Evolutionary conservation across 192 early-diverging fungal species (phyloP).

Genomic region (Oehlia diaphana): DNA sequence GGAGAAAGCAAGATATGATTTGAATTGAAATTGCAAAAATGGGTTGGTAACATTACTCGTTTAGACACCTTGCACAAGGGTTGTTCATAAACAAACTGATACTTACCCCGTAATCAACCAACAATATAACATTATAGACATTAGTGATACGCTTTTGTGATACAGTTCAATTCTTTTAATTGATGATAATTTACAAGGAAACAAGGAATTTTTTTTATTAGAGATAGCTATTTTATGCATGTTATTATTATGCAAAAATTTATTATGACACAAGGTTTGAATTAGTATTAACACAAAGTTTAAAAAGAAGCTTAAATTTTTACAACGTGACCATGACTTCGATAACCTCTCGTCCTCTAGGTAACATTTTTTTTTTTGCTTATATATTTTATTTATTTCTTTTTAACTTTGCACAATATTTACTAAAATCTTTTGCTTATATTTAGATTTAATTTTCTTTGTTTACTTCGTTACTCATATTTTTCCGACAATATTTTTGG

Average conservation of each 20-base stretch:
- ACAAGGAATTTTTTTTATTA: background rate
- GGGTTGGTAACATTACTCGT: too few species aligned
- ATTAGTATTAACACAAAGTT: too few species aligned
- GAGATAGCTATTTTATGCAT: background rate
- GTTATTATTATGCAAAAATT: background rate
- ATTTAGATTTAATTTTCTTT: constrained; percentile 57
- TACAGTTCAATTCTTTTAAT: too few species aligned
- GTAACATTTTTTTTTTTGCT: background rate
- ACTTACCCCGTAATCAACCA: too few species aligned
- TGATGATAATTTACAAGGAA: background rate
- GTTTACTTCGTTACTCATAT: constrained; percentile 73
- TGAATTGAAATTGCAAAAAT: background rate
- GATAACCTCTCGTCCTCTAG: background rate
- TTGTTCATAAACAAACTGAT: too few species aligned
- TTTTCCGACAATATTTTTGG: constrained; percentile 63
- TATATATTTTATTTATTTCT: background rate
- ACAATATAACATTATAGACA: too few species aligned
- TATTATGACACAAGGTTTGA: background rate
- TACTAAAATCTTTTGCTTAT: background rate
- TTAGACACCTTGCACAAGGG: too few species aligned
- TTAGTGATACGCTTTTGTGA: too few species aligned
- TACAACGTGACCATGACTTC: background rate
- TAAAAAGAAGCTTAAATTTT: too few species aligned
- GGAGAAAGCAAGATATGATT: background rate
- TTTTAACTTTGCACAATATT: background rate